These are phyloP conservation scores for Boletus smithii DNA, from an alignment of 1,284 basidiomycete genomes.

Conservation along the genomic window DNA sequence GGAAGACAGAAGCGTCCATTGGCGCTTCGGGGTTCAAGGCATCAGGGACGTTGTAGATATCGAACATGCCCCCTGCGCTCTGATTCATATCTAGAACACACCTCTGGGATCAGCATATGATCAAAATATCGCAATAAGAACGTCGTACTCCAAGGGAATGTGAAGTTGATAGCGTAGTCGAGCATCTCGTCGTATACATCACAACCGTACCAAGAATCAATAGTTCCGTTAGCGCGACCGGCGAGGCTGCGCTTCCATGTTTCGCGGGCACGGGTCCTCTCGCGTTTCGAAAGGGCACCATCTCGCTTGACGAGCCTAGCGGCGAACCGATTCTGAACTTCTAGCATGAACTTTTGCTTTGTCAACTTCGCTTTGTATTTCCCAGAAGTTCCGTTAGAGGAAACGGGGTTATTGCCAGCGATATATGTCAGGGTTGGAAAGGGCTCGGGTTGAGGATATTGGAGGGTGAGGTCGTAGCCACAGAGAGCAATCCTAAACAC, in stretches of 20 bases:
- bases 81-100: slow-evolving; percentile 35
- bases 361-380: slow-evolving; percentile 19
- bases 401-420: slow-evolving; percentile 22
- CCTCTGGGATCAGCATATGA: slow-evolving; percentile 2
- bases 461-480: slow-evolving; percentile 62
- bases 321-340: slow-evolving; percentile 22
- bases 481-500: slow-evolving; percentile 53
- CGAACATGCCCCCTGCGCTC: slow-evolving; percentile 38
- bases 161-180: slow-evolving; percentile 61
- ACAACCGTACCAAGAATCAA: slow-evolving; percentile 63
- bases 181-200: slow-evolving; percentile 49
- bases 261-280: slow-evolving; percentile 23
- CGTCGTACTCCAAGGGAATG: slow-evolving; percentile 61
- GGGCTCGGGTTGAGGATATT: slow-evolving; percentile 60
- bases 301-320: slow-evolving; percentile 21
- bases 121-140: not conserved
- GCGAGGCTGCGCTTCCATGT: slow-evolving; percentile 45
- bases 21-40: slow-evolving; percentile 46
- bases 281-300: slow-evolving; percentile 15
- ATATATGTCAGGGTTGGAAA: slow-evolving; percentile 47
- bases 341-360: slow-evolving; percentile 18
- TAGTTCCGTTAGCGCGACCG: slow-evolving; percentile 44
- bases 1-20: slow-evolving; percentile 50
- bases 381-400: slow-evolving; percentile 28
- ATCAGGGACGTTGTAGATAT: slow-evolving; percentile 55